Conservation (phyloP, 495 filamentous ascomycete genomes). For the Stereocaulon alpinum region DNA sequence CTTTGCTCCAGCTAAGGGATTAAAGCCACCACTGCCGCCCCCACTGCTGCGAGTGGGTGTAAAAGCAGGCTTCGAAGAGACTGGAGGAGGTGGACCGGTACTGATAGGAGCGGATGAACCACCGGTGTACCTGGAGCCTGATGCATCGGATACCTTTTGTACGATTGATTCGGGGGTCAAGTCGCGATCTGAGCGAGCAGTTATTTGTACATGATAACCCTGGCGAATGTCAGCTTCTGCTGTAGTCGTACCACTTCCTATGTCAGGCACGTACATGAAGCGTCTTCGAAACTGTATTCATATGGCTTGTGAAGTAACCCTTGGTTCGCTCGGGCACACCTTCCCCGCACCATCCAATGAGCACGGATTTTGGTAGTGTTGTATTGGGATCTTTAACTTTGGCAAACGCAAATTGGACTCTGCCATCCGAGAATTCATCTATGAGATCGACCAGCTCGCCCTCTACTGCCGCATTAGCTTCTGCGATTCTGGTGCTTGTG, state of each 20-base stretch:
- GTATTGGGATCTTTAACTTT: constrained; percentile 95
- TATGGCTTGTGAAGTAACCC: constrained; percentile 93
- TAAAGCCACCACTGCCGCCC: constrained; percentile 45
- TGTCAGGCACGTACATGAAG: constrained; percentile 55
- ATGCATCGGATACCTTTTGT: constrained; percentile 90
- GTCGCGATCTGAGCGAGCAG: constrained; percentile 81
- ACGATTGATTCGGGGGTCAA: constrained; percentile 79
- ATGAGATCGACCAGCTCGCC: constrained; percentile 91
- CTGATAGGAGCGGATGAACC: constrained; percentile 37
- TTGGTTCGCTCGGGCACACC: constrained; percentile 97
- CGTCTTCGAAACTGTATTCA: constrained; percentile 77
- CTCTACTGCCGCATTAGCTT: constrained; percentile 40
- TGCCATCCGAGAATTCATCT: constrained; percentile 94
- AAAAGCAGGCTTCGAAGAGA: constrained; percentile 81
- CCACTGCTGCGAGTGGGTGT: constrained; percentile 64
- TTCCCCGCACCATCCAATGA: constrained; percentile 96
- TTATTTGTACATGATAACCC: constrained; percentile 97
- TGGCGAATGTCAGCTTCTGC: constrained; percentile 23
- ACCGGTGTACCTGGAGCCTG: constrained; percentile 80
- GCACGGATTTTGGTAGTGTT: constrained; percentile 77
- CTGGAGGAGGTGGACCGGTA: constrained; percentile 53
- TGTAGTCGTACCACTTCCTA: neutral
- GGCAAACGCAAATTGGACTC: constrained; percentile 92
- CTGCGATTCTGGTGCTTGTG: neutral
- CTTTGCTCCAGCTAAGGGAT: constrained; percentile 48